phyloP scores from a whole-genome alignment of 371 early-diverging fungal genomes.

The Mucor lusitanicus region DNA sequence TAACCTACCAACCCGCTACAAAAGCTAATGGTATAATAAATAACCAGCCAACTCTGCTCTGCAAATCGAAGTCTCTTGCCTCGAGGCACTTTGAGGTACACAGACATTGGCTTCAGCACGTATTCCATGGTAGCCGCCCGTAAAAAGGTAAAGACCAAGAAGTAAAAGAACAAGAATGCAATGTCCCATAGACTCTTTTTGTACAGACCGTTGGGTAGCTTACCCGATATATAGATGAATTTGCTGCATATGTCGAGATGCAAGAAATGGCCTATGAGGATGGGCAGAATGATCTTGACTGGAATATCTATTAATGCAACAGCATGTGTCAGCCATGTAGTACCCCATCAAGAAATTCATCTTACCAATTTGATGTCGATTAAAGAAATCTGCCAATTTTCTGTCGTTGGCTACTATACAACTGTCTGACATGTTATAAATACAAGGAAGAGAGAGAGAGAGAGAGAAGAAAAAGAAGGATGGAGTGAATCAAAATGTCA shows the following conservation, averaged over 20 bases:
- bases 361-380: not conserved
- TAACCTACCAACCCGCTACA: constrained; percentile 57
- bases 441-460: constrained; percentile 48
- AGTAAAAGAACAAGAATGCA: constrained; percentile 61
- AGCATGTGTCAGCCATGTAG: not conserved
- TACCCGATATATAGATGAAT: constrained; percentile 52
- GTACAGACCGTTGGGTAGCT: constrained; percentile 42
- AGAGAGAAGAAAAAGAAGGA: constrained; percentile 7
- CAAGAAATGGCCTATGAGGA: constrained; percentile 31
- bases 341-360: not conserved
- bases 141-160: constrained; percentile 63
- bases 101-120: constrained; percentile 59
- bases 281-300: constrained; percentile 2
- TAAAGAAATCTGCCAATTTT: not conserved
- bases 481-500: not conserved
- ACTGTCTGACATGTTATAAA: constrained; percentile 45
- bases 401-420: not conserved
- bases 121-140: constrained; percentile 57
- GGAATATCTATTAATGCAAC: not conserved
- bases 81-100: constrained; percentile 33
- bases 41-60: constrained; percentile 69
- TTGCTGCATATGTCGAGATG: constrained; percentile 36
- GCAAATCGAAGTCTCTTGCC: constrained; percentile 65
- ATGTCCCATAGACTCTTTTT: constrained; percentile 59
- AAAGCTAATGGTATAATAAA: constrained; percentile 59